Evolutionary conservation across 768 basidiomycete species (phyloP), one percentile per base, ranked within the genome.

Genomic region (Cystofilobasidium capitatum): DNA sequence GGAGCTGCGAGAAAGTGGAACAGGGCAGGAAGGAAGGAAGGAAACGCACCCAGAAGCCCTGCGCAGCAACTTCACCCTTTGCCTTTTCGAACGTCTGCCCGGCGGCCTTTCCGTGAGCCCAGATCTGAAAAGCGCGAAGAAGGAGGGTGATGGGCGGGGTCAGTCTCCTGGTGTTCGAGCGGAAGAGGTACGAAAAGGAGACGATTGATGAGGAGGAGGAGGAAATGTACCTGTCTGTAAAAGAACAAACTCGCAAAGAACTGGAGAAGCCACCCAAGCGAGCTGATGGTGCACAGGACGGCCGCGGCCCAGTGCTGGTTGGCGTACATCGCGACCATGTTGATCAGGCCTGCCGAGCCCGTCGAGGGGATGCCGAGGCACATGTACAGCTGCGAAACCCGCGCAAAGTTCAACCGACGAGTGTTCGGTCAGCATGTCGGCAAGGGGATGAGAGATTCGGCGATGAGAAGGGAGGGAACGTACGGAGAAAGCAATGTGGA

Each of bases 261-360:
- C 35, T 63, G 62, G 14, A 63, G n/a, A 22, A 63, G 33, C 62
- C 62, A 63, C 31, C 62, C 62, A 31, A 54, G n/a, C 17, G 45
- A 51, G 16, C 26, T 33, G 31, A 63, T 4, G n/a, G 36, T 31
- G 36, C 62, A 39, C 17, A 64, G 54, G 64, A 94, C 81, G 64
- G 85, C 96, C 24, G 92, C 87, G 37, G 83, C 85, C 80, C 89
- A 85, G 62, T 84, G 82, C 55, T 85, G 84, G 54, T 81, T 79
- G 2, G 82, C 81, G 75, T 86, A 94, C 81, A 88, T 84, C 69
- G 29, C 22, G n/a, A 98, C 89, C 55, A 87, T 93, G 77, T 92
- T 89, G 74, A 98, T 92, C 61, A 99, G 81, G 20, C 96, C 94
- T 33, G 91, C 93, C 55, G 91, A 90, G 40, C 96, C 96, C 54